These are phyloP conservation scores for Teunomyces panamensis DNA, from an alignment of 805 yeast genomes.

Conservation along the genomic window DNA sequence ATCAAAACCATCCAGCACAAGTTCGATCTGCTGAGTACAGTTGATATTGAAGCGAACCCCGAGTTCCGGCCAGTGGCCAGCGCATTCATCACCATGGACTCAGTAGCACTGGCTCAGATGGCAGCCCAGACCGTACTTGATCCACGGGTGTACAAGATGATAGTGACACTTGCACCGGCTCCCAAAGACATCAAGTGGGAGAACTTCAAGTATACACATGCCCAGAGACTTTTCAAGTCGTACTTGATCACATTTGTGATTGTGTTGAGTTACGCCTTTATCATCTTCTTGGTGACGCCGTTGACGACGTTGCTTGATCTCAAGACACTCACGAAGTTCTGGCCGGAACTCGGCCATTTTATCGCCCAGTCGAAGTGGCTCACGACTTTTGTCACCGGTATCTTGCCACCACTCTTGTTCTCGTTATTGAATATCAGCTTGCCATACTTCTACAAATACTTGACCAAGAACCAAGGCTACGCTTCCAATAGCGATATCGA, in stretches of 20 bases:
- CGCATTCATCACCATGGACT: slow-evolving; percentile 49
- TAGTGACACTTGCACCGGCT: slow-evolving; percentile 45
- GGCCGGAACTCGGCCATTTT: slow-evolving; percentile 58
- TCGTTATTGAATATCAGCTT: slow-evolving; percentile 50
- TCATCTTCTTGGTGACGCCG: slow-evolving; percentile 54
- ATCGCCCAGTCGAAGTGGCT: slow-evolving; percentile 49
- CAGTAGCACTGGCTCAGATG: slow-evolving; percentile 49
- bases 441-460: slow-evolving; percentile 54
- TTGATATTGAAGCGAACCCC: slow-evolving; percentile 22
- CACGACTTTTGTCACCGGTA: slow-evolving; percentile 57
- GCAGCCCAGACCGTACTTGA: slow-evolving; percentile 46
- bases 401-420: slow-evolving; percentile 59
- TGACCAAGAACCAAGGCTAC: slow-evolving; percentile 52
- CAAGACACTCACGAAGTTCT: slow-evolving; percentile 51
- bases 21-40: slow-evolving; percentile 28
- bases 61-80: slow-evolving; percentile 39
- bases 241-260: slow-evolving; percentile 43
- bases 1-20: slow-evolving; percentile 34
- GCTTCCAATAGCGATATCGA: slow-evolving; percentile 58
- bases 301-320: slow-evolving; percentile 56
- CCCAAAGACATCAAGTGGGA: slow-evolving; percentile 46
- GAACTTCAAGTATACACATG: slow-evolving; percentile 43
- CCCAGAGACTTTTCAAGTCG: slow-evolving; percentile 34
- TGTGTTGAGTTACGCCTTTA: slow-evolving; percentile 47
- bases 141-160: slow-evolving; percentile 42